Base-by-base conservation (phyloP, 2,329 filamentous ascomycete species). In the Orbilia oligospora region DNA sequence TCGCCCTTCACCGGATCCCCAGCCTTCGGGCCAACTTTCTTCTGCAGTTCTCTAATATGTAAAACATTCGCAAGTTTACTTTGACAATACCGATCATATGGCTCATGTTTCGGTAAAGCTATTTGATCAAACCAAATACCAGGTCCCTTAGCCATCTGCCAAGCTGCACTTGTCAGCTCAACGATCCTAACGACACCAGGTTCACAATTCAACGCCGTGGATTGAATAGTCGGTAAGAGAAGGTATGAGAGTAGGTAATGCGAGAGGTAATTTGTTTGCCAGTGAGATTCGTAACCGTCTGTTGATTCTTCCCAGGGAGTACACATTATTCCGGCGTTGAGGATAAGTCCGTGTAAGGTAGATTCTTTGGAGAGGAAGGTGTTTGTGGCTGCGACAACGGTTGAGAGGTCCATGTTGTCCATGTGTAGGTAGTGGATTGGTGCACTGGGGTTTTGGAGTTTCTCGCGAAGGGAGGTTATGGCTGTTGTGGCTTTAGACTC, bases 191-290 rank as follows among this genome's bases (percentile, higher is more conserved):
- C 82, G 2, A 82, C 80, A 5, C 83, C 83, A 0, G 81, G 80
- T 0, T 80, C 51, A 16, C 80, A 79, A 2, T 38, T 79, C 0
- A 80, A 70, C 0, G 84, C 84, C 0, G 84, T 84, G 4, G 83
- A 83, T 36, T 84, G 79, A 0, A 88, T 76, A 33, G 84, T 84
- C 0, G 86, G 84, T 51, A 86, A 81, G n/a, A 88, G 84, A 18
- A 87, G 83, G 44, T 86, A 85, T 0, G 86, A 86, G 27, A 88
- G 82, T 10, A 87, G 81, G 80, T 87, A 87, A 36, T 88, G 86
- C 0, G 86, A 86, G 12, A 88, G 78, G 76, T 88, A 85, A 81
- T 88, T 88, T n/a, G 85, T 84, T 6, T 85, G 86, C 1, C 87
- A 84, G 69, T 87, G 83, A 3, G 82, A 80, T 67, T 86, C 85